Evolutionary conservation across 768 basidiomycete species (phyloP).

Genomic region (Naganishia friedmannii): DNA sequence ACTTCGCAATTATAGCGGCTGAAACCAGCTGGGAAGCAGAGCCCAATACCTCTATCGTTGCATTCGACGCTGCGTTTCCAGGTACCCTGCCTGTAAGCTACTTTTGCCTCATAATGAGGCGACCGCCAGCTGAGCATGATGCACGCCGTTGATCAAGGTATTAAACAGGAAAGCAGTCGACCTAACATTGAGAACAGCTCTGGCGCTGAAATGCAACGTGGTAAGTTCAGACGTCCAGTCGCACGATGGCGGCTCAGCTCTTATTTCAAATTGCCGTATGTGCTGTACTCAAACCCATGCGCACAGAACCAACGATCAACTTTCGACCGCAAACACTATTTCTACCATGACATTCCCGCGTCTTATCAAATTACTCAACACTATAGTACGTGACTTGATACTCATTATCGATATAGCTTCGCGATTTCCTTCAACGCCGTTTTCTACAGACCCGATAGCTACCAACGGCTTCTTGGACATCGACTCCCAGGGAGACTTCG

Average conservation of each 20-base stretch:
- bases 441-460: constrained; percentile 71
- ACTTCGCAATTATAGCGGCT: constrained; percentile 32
- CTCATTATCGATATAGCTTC: background rate
- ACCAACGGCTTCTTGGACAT: constrained; percentile 60
- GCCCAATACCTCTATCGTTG: constrained; percentile 71
- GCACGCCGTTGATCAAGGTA: constrained; percentile 36
- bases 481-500: constrained; percentile 43
- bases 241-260: background rate
- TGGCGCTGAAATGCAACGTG: constrained; percentile 61
- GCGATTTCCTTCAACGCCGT: background rate
- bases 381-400: constrained; percentile 61
- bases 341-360: constrained; percentile 87
- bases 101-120: constrained; percentile 5
- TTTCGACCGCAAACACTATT: constrained; percentile 97
- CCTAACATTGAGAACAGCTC: constrained; percentile 73
- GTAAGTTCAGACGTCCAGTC: constrained; percentile 33
- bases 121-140: background rate
- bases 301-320: constrained; percentile 67
- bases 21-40: constrained; percentile 57
- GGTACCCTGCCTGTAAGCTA: constrained; percentile 80
- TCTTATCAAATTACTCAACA: constrained; percentile 98
- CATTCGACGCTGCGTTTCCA: constrained; percentile 85
- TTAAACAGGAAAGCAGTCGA: constrained; percentile 58
- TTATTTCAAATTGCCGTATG: background rate
- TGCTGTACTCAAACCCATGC: background rate